A percentile compares a stretch with the other conserved stretches of the same genome.
phyloP scores from a whole-genome alignment of 2,329 filamentous ascomycete species.

The Colletotrichum cordylinicola region DNA sequence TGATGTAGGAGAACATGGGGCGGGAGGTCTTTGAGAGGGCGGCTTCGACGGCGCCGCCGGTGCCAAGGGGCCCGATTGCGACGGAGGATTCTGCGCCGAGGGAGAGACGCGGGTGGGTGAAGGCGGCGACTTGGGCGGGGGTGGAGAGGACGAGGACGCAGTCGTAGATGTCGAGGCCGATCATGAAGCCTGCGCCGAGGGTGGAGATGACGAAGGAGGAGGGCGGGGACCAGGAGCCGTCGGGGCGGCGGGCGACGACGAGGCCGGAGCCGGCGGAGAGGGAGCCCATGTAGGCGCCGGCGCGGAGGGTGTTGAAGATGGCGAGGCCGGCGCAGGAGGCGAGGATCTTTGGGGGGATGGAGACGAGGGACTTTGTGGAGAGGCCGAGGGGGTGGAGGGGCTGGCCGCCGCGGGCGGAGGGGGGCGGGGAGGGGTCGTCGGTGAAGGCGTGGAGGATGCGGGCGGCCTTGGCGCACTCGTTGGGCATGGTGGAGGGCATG shows the following conservation, averaged over 20 bases:
- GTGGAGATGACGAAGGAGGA: conserved; percentile 76
- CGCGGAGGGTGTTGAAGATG: conserved; percentile 68
- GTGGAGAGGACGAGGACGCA: conserved; percentile 79
- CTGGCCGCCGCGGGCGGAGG: conserved; percentile 21
- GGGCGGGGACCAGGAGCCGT: conserved; percentile 74
- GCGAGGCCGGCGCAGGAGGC: conserved; percentile 63
- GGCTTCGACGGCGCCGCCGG: conserved; percentile 63
- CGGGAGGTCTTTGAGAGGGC: conserved; percentile 41
- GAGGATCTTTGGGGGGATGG: conserved; percentile 52
- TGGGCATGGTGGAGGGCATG: conserved; percentile 76
- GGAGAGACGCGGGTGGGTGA: conserved; percentile 70
- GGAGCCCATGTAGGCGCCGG: conserved; percentile 59
- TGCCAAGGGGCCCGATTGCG: conserved; percentile 62
- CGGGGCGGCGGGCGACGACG: conserved; percentile 59
- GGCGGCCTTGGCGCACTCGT: conserved; percentile 78
- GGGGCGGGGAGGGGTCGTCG: conserved; percentile 40
- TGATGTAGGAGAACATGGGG: conserved; percentile 83
- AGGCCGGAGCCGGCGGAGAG: conserved; percentile 66
- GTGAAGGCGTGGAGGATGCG: conserved; percentile 78
- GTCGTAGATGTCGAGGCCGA: conserved; percentile 79
- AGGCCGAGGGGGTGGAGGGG: conserved; percentile 37
- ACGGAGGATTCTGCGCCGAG: conserved; percentile 74
- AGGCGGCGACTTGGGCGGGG: conserved; percentile 69
- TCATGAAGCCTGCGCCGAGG: conserved; percentile 71
- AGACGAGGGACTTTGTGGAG: conserved; percentile 37